Base-by-base conservation (phyloP, 2,329 filamentous ascomycete genomes). In the Fusarium sp. region DNA sequence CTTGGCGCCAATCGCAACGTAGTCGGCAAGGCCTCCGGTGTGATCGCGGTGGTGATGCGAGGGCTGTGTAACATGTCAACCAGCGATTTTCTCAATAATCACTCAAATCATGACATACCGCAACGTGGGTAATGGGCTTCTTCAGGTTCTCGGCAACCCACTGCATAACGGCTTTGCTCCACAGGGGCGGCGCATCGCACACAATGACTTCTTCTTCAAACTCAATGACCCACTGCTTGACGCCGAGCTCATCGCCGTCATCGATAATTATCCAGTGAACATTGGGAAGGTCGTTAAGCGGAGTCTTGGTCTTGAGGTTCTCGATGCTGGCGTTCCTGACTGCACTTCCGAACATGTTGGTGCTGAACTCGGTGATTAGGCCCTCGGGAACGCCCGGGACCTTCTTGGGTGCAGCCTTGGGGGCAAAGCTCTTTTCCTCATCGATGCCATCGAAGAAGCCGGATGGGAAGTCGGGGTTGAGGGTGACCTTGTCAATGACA, bases 21-120 rank as follows among this genome's bases (percentile, higher is more conserved):
- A 66, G 7, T 62, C 43, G 4, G 44, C 48, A 15, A 37, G 51
- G 31, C 60, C 63, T 46, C 54, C 54, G 2, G 47, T 18, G 11
- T 59, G 63, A 34, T 63, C 63, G 9, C 54, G 30, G n/a, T 66
- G 60, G 27, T 63, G 63, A n/a, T 66, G 63, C 7, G 63, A 59
- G 2, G 63, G 59, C 63, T 66, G 28, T 12, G 4, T 16, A 34
- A 16, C 27, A 10, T 9, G 13, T 34, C 12, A 48, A 30, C 13
- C 7, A 8, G 4, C 2, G 6, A 27, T 11, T 11, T 10, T 30
- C 7, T 1, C 56, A 4, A 10, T 18, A n/a, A 11, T 7, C 1
- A 27, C 6, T 6, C 1, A 5, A 30, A 11, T 12, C 9, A 23
- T 15, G 11, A 46, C 62, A 31, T 48, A 59, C 60, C 48, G 53